phyloP scores from a whole-genome alignment of 805 yeast species.

The Kodamaea restingae region DNA sequence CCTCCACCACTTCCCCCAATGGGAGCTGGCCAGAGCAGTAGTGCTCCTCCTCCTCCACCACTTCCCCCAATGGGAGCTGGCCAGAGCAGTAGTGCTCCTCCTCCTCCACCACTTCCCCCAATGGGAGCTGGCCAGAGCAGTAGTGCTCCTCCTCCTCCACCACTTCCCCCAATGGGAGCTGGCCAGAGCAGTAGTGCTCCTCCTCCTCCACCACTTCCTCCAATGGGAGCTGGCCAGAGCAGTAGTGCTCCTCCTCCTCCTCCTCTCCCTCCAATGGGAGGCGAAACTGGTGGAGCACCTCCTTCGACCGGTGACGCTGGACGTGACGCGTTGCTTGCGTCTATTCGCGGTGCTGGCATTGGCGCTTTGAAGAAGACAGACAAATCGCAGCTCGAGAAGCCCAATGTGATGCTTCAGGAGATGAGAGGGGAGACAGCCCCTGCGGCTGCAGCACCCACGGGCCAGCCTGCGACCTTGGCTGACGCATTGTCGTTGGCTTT shows the following conservation, averaged over 20 bases:
- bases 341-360: constrained; percentile 75
- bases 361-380: constrained; percentile 72
- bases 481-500: constrained; percentile 88
- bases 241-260: too few relatives aligned
- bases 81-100: too few relatives aligned
- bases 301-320: constrained; percentile 45
- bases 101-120: too few relatives aligned
- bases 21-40: too few relatives aligned
- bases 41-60: constrained; percentile 17
- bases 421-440: constrained; percentile 56
- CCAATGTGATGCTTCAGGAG: constrained; percentile 68
- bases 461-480: constrained; percentile 65
- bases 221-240: too few relatives aligned
- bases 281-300: constrained; percentile 25
- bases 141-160: too few relatives aligned
- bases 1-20: constrained; percentile 20
- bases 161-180: too few relatives aligned
- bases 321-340: constrained; percentile 79
- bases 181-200: too few relatives aligned
- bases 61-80: constrained; percentile 36
- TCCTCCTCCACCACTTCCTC: too few relatives aligned
- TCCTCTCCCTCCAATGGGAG: too few relatives aligned
- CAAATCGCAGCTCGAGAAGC: constrained; percentile 76
- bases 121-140: too few relatives aligned
- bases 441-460: constrained; percentile 36